Conservation (phyloP, 2,329 filamentous ascomycete species). For the Colletotrichum eleusines region DNA sequence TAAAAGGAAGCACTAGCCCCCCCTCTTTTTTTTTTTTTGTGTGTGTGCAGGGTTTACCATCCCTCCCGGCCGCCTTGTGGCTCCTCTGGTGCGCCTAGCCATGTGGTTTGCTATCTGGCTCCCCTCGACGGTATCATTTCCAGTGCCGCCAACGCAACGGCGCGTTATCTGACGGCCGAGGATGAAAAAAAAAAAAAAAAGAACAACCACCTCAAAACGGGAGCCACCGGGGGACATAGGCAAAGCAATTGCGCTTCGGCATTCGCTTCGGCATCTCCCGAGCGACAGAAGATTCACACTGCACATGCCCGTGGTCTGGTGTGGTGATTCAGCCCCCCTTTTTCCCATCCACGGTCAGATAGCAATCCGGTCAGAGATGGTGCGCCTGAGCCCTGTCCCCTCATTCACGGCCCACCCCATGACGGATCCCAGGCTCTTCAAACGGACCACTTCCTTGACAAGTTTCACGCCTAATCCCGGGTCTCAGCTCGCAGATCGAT, state of each 20-base stretch:
- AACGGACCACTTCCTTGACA: slow-evolving; percentile 46
- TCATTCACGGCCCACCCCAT: slow-evolving; percentile 38
- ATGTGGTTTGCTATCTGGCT: slow-evolving; percentile 29
- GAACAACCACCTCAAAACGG: slow-evolving; percentile 10
- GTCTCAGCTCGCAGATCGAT: slow-evolving; percentile 59
- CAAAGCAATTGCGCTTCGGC: slow-evolving; percentile 17
- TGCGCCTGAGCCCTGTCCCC: slow-evolving; percentile 42
- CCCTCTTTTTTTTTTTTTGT: too few relatives aligned
- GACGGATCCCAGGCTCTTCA: slow-evolving; percentile 40
- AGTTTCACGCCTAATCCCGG: slow-evolving; percentile 56
- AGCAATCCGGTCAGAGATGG: slow-evolving; percentile 50
- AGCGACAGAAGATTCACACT: slow-evolving; percentile 36
- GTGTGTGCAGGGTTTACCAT: slow-evolving; percentile 22
- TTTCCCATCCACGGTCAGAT: slow-evolving; percentile 45
- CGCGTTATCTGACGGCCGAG: slow-evolving; percentile 10
- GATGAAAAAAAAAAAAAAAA: not conserved
- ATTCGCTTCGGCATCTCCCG: slow-evolving; percentile 41
- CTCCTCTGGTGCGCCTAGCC: slow-evolving; percentile 36
- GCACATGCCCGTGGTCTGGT: slow-evolving; percentile 38
- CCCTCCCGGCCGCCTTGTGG: slow-evolving; percentile 32
- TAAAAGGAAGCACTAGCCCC: slow-evolving; percentile 29
- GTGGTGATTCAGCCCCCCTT: slow-evolving; percentile 19
- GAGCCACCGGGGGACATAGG: slow-evolving; percentile 18
- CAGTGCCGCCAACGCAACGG: slow-evolving; percentile 4
- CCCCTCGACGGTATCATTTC: slow-evolving; percentile 26